Base-by-base conservation (phyloP, 306 rosid genomes). In the Pueraria montana region DNA sequence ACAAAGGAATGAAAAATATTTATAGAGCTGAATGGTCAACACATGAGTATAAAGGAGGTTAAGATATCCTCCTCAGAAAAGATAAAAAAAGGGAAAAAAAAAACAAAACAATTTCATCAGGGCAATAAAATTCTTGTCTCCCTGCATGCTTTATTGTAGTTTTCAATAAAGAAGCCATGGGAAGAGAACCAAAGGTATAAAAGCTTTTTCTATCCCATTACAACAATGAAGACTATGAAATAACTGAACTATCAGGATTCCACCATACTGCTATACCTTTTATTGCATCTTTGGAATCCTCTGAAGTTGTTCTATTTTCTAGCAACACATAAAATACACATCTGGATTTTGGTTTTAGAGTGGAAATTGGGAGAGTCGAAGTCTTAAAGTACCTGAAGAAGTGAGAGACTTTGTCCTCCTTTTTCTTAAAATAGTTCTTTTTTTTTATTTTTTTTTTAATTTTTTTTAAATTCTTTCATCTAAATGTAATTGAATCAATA, bases 201-300 rank as follows among this genome's bases (percentile, higher is more conserved):
- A 56, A 45, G 6, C 5, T 21, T 68, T 67, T 46, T 21, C 53
- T 58, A 56, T 76, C 14, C 26, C 67, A 43, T 46, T 82, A 58
- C 71, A 58, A 83, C 43, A 66, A 49, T 77, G 55, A 42, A 76
- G 9, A 34, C 55, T 81, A 26, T 74, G 61, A 82, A 74, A 64
- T 73, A 81, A 38, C 59, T 38, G 59, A 40, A 17, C n/a, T 12
- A 45, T 14, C 73, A 58, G 64, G 42, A 32, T 42, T 20, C 50
- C 27, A n/a, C 50, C 84, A 20, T 23, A 72, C 34, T 48, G 45
- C 38, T 21, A 10, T 72, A n/a, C 85, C 85, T 40, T 63, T 42
- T 49, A 18, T 24, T 34, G 40, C 8, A 38, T 63, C 67, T 63
- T 42, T 49, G 80, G 64, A 73, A 72, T 52, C 23, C 46, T 27